phyloP scores from a whole-genome alignment of 1,284 basidiomycete species.

The Neolentinus lepideus region DNA sequence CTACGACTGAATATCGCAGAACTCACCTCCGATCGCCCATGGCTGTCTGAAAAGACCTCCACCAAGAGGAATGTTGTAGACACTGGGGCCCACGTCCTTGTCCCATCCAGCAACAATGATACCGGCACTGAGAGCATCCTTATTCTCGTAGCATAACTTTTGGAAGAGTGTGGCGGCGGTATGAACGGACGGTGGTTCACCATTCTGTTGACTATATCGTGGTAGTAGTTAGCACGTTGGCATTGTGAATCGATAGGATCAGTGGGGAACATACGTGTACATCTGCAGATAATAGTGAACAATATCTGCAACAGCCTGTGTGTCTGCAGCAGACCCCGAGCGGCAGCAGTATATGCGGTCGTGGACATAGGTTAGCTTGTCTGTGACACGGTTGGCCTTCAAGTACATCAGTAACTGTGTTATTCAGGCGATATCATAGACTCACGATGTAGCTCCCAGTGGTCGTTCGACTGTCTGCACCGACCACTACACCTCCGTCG shows the following conservation, averaged over 20 bases:
- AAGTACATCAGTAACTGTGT: background rate
- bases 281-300: slow-evolving; percentile 87
- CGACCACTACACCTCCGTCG: slow-evolving; percentile 90
- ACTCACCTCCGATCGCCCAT: slow-evolving; percentile 91
- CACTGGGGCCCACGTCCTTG: slow-evolving; percentile 85
- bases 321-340: slow-evolving; percentile 96
- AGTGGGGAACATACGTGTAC: slow-evolving; percentile 45
- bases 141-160: slow-evolving; percentile 91
- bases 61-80: slow-evolving; percentile 94
- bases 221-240: background rate
- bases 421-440: slow-evolving; percentile 4
- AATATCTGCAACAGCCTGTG: slow-evolving; percentile 92
- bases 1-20: too few relatives aligned
- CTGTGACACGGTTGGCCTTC: slow-evolving; percentile 95
- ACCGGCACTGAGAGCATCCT: slow-evolving; percentile 83
- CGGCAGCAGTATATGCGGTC: slow-evolving; percentile 99
- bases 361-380: slow-evolving; percentile 96
- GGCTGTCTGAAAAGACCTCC: slow-evolving; percentile 93
- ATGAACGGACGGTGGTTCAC: slow-evolving; percentile 71
- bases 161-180: slow-evolving; percentile 85
- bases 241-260: background rate
- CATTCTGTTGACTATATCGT: slow-evolving; percentile 54
- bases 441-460: slow-evolving; percentile 93
- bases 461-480: slow-evolving; percentile 95
- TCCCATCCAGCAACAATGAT: slow-evolving; percentile 99